Percentiles rank a stretch among this genome's conserved stretches.
Conservation (phyloP, 345 rosid genomes). For the Citrus sinensis region DNA sequence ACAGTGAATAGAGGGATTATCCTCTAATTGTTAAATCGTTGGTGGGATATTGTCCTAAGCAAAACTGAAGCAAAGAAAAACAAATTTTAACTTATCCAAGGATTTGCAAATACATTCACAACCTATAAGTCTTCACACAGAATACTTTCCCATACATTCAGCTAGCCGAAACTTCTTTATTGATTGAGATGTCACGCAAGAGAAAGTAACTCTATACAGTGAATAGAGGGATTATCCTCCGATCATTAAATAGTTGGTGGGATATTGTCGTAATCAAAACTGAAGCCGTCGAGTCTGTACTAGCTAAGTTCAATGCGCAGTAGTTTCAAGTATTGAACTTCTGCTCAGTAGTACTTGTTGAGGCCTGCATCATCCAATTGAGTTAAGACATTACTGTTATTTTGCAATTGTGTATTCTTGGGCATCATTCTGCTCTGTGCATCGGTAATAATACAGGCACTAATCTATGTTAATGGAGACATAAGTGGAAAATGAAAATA, state of each 20-base stretch:
- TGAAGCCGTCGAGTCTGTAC: not conserved
- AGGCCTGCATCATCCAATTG: constrained; percentile 53
- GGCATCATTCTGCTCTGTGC: not conserved
- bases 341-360: constrained; percentile 63
- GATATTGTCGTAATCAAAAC: constrained; percentile 21
- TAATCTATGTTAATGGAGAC: not conserved
- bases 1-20: constrained; percentile 24
- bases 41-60: constrained; percentile 10
- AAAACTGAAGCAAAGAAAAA: constrained; percentile 30
- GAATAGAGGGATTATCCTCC: constrained; percentile 21
- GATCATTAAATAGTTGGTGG: constrained; percentile 5
- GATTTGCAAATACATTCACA: constrained; percentile 4
- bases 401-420: not conserved
- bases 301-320: not conserved
- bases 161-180: constrained; percentile 36
- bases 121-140: constrained; percentile 12
- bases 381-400: not conserved
- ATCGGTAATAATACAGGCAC: not conserved
- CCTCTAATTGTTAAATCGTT: constrained; percentile 17
- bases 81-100: constrained; percentile 25
- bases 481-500: not conserved
- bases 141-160: constrained; percentile 13
- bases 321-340: constrained; percentile 54
- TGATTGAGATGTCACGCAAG: constrained; percentile 26
- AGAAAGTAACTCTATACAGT: constrained; percentile 42